Evolutionary conservation across 2,329 filamentous ascomycete species (phyloP), one percentile per base, ranked within the genome.

Genomic region (Macroventuria anomochaeta): DNA sequence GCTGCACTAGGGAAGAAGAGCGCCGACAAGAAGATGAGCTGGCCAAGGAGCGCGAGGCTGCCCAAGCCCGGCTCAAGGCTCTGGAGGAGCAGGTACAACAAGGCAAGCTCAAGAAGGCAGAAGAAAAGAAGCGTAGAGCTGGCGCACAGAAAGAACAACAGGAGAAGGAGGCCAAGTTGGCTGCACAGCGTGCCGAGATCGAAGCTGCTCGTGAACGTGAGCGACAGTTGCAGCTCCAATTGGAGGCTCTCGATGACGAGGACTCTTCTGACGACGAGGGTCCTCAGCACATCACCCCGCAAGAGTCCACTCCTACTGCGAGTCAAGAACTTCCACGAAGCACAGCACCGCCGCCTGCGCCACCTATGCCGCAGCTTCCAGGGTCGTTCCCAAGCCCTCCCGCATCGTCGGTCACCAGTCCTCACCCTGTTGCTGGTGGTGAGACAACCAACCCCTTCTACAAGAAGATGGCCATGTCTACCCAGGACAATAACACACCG

Each of bases 371-470:
- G 10, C 64, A 65, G 13, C 50, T 51, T 48, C 80, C 84, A 31
- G 81, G 83, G 21, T 71, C 74, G 11, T 65, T 75, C 29, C 66
- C 70, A 17, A 73, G 70, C 57, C 71, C 82, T 2, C 76, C 82
- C 3, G 79, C 84, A 38, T 82, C 83, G 18, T 70, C 74, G 4
- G 54, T 80, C 23, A 75, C 77, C 23, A 82, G 80, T 50, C 79
- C 78, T 28, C 75, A 79, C 31, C 74, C 75, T 49, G 77, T 80
- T n/a, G 76, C 81, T 31, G 77, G 81, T 5, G 88, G 91, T 61
- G 90, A 96, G 75, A 96, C 91, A 67, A 93, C 90, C 74, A 97
- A 97, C 71, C 95, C 95, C 2, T 99, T 96, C 79, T 91, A 93
- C 79, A 91, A 89, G 76, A 95, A 93, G 79, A 87, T 96, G 81